Conservation (phyloP, 345 rosid species). For the Iberis pinnata region DNA sequence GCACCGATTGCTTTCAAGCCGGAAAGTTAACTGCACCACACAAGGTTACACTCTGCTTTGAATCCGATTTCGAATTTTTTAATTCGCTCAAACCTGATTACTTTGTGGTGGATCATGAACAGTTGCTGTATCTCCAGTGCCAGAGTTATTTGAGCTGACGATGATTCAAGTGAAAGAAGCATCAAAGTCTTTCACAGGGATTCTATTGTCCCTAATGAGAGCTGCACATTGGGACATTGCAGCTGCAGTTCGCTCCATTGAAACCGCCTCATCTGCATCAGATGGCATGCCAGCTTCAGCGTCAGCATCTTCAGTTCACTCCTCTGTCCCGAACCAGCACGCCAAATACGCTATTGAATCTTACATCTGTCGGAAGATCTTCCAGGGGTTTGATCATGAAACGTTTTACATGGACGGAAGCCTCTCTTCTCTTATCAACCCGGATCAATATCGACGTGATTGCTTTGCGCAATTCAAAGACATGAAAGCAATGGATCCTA, state of each 20-base stretch:
- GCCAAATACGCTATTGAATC: constrained; percentile 86
- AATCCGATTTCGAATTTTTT: no score
- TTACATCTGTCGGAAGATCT: constrained; percentile 61
- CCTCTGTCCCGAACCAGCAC: constrained; percentile 53
- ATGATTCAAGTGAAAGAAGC: constrained; percentile 68
- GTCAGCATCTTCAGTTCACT: constrained; percentile 42
- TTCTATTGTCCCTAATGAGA: constrained; percentile 75
- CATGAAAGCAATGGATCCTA: constrained; percentile 92
- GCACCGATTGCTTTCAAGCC: constrained; percentile 49
- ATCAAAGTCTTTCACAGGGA: constrained; percentile 68
- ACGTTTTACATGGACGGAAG: constrained; percentile 90
- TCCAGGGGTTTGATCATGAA: constrained; percentile 87
- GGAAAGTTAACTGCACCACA: constrained; percentile 61
- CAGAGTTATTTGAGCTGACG: constrained; percentile 67
- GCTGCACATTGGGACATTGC: constrained; percentile 90
- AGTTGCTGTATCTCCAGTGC: constrained; percentile 69
- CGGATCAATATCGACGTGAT: constrained; percentile 69
- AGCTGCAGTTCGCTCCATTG: constrained; percentile 89
- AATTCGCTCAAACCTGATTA: neutral
- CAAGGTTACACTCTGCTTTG: constrained; percentile 29
- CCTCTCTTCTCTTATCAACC: constrained; percentile 71
- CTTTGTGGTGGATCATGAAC: constrained; percentile 24
- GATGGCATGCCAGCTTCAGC: constrained; percentile 29
- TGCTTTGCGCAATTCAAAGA: constrained; percentile 80
- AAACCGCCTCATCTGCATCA: constrained; percentile 49